Conservation (phyloP, 1,284 basidiomycete species). For the Abortiporus biennis region DNA sequence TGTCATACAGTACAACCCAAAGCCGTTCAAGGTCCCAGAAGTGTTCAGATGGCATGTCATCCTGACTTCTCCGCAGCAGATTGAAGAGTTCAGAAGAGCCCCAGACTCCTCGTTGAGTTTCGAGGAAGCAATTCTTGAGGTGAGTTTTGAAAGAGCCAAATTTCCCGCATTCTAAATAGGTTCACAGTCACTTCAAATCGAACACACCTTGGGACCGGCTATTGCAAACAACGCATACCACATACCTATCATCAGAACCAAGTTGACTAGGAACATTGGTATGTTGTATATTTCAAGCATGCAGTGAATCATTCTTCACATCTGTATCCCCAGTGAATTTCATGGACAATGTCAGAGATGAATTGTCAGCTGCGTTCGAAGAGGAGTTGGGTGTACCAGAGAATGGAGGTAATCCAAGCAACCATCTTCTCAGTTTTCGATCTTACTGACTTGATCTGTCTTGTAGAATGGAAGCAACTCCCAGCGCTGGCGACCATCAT, state of each 20-base stretch:
- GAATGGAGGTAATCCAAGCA: neutral
- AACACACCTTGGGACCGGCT: constrained; percentile 9
- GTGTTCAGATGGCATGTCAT: constrained; percentile 4
- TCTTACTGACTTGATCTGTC: neutral
- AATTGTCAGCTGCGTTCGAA: constrained; percentile 26
- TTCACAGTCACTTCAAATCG: constrained; percentile 8
- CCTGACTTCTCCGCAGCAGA: neutral
- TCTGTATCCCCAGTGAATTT: no score
- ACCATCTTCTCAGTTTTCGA: neutral
- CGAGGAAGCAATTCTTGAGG: constrained; percentile 12
- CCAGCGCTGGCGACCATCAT: constrained; percentile 26
- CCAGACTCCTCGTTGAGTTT: constrained; percentile 17
- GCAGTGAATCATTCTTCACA: no score
- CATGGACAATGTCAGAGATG: constrained; percentile 29
- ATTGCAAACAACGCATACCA: constrained; percentile 23
- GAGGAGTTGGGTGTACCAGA: constrained; percentile 5
- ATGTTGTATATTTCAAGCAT: constrained; percentile 22
- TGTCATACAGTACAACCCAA: constrained; percentile 9
- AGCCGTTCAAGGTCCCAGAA: constrained; percentile 15
- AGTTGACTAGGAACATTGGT: constrained; percentile 28
- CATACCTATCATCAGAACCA: constrained; percentile 21
- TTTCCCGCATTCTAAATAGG: neutral
- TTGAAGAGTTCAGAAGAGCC: constrained; percentile 10
- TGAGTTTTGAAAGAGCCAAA: constrained; percentile 1
- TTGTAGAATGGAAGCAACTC: constrained; percentile 33